A percentile compares a stretch with the other conserved stretches of the same genome.
These are phyloP conservation scores for Kwoniella shandongensis DNA, from an alignment of 768 basidiomycete species.

Conservation along the genomic window DNA sequence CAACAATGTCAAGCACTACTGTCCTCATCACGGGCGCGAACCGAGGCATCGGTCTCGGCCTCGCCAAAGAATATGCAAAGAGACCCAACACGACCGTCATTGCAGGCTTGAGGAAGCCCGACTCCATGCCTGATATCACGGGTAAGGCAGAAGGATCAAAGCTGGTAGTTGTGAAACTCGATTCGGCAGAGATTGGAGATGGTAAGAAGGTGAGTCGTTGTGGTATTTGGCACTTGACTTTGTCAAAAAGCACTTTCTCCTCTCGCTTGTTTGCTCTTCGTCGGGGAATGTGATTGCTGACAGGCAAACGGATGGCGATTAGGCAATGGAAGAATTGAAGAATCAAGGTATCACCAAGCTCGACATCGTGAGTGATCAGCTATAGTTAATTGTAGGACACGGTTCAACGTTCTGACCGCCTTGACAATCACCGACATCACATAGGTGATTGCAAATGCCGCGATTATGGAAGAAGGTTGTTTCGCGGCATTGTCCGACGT, in stretches of 20 bases:
- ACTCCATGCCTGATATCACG: slow-evolving; percentile 10
- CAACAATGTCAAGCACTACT: slow-evolving; percentile 4
- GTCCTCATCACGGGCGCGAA: slow-evolving; percentile 30
- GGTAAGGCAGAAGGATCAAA: slow-evolving; percentile 8
- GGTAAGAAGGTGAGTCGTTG: slow-evolving; percentile 20
- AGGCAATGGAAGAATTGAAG: slow-evolving; percentile 24
- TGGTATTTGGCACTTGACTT: too few relatives aligned
- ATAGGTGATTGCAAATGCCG: slow-evolving; percentile 29
- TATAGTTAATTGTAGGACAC: background rate
- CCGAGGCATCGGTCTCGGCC: slow-evolving; percentile 26
- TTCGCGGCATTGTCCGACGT: slow-evolving; percentile 19
- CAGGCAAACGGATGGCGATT: background rate
- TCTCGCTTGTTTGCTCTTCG: too few relatives aligned
- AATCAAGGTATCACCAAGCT: slow-evolving; percentile 18
- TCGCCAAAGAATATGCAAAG: slow-evolving; percentile 19
- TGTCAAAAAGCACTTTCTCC: background rate
- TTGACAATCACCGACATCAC: background rate
- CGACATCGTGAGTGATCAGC: slow-evolving; percentile 14
- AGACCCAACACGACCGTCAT: slow-evolving; percentile 14
- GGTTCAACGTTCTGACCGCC: background rate
- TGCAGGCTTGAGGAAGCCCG: slow-evolving; percentile 10
- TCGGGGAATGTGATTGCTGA: background rate
- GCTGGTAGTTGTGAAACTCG: slow-evolving; percentile 17
- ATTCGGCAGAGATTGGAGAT: slow-evolving; percentile 9
- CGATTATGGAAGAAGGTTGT: slow-evolving; percentile 21